phyloP scores from a whole-genome alignment of 441 rosid species.

The Populus hybrid region DNA sequence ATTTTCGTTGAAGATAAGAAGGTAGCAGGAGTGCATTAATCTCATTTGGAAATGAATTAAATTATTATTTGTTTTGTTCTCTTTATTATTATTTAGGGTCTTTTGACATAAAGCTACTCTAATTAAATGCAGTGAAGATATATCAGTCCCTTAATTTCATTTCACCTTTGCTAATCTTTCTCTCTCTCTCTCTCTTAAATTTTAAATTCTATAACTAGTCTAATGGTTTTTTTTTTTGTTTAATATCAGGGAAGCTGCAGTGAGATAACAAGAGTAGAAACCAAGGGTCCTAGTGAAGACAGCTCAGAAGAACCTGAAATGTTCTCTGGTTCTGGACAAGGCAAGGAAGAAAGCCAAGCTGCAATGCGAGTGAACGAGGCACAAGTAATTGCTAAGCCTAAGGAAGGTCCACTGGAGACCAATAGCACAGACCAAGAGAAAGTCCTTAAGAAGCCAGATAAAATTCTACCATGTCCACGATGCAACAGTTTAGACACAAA shows the following conservation, averaged over 20 bases:
- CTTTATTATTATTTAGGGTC: not conserved
- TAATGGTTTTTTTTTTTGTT: not conserved
- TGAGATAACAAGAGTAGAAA: constrained; percentile 25
- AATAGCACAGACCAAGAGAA: constrained; percentile 45
- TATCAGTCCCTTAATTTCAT: not conserved
- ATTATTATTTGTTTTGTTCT: not conserved
- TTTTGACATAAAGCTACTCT: not conserved
- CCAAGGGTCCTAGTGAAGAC: constrained; percentile 5
- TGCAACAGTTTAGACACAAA: constrained; percentile 77
- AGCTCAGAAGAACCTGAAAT: constrained; percentile 19
- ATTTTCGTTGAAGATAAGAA: not conserved
- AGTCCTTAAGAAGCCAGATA: constrained; percentile 64
- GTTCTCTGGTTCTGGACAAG: constrained; percentile 12
- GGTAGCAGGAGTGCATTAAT: not conserved
- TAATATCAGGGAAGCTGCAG: constrained; percentile 30
- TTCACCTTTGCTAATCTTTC: not conserved
- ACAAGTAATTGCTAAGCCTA: constrained; percentile 16
- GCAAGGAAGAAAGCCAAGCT: constrained; percentile 19
- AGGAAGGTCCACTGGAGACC: constrained; percentile 31
- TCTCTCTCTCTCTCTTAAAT: not conserved
- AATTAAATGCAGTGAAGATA: not conserved
- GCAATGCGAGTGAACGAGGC: constrained; percentile 18
- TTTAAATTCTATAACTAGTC: not conserved
- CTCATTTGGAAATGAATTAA: not conserved
- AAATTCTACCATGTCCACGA: constrained; percentile 66